Evolutionary conservation across 257 asterid genomes (phyloP).

Genomic region (Echium plantagineum): DNA sequence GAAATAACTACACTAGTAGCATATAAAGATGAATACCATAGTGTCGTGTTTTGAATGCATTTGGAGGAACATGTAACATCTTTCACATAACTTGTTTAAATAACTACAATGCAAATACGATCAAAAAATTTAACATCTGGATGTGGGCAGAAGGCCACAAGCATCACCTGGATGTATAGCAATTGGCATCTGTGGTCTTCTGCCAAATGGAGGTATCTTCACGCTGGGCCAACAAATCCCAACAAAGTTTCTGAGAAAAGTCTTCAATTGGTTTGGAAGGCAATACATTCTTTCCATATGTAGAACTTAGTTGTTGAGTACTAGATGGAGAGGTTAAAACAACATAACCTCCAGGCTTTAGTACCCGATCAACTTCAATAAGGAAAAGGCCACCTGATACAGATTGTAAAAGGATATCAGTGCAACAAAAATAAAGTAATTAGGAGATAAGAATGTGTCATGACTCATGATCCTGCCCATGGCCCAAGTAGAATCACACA

Average conservation of each 20-base stretch:
- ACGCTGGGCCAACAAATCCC: constrained; percentile 65
- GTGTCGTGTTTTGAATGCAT: background rate
- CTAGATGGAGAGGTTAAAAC: constrained; percentile 73
- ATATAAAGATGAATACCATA: background rate
- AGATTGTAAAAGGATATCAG: constrained; percentile 13
- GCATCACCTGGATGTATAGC: constrained; percentile 67
- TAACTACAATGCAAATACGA: too few species aligned
- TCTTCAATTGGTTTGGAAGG: constrained; percentile 48
- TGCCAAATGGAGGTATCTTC: constrained; percentile 89
- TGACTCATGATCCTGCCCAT: too few species aligned
- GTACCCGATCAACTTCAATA: constrained; percentile 86
- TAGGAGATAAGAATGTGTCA: too few species aligned
- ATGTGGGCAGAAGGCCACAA: constrained; percentile 2
- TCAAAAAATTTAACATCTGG: background rate
- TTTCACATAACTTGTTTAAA: background rate
- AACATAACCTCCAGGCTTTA: constrained; percentile 94
- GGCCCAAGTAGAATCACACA: too few species aligned
- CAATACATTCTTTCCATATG: constrained; percentile 34
- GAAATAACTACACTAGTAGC: too few species aligned
- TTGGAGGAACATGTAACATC: background rate
- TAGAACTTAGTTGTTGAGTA: constrained; percentile 42
- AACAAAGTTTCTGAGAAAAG: constrained; percentile 55
- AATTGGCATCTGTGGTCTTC: constrained; percentile 61
- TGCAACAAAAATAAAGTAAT: constrained; percentile 16
- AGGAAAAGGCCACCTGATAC: constrained; percentile 71